phyloP scores from a whole-genome alignment of 495 filamentous ascomycete genomes.

The Astrothelium subdiscretum region DNA sequence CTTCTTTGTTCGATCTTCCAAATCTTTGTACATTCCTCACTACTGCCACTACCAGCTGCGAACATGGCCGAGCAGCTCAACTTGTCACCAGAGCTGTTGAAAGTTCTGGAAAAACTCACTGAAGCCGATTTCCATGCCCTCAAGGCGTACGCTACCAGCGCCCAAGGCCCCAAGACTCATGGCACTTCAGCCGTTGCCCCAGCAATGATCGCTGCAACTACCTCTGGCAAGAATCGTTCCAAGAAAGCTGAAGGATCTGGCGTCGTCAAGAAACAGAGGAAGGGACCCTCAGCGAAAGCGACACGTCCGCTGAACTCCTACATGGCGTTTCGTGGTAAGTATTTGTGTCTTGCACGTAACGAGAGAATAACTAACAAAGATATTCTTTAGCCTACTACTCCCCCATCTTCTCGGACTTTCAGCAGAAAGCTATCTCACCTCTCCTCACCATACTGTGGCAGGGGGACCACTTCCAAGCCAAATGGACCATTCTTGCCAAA shows the following conservation, averaged over 20 bases:
- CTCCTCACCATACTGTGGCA: conserved; percentile 35
- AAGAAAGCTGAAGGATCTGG: conserved; percentile 4
- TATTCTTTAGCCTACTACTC: conserved; percentile 3
- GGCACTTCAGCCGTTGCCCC: neutral
- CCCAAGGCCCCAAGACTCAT: neutral
- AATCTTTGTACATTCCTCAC: neutral
- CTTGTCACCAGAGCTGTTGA: neutral
- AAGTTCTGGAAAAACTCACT: conserved; percentile 2
- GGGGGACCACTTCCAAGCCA: conserved; percentile 33
- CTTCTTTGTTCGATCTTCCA: conserved; percentile 1
- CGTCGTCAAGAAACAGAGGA: conserved; percentile 2
- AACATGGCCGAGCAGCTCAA: neutral
- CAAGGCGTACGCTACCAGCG: neutral
- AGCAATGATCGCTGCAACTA: neutral
- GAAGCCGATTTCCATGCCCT: neutral
- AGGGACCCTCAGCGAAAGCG: neutral
- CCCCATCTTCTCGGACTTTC: conserved; percentile 3
- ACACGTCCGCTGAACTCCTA: conserved; percentile 1
- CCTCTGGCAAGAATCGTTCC: neutral
- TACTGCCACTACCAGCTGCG: neutral
- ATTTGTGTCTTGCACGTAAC: neutral
- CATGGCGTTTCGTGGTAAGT: neutral
- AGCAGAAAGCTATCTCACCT: conserved; percentile 23
- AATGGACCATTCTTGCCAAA: conserved; percentile 39
- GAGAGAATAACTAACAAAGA: neutral